Evolutionary conservation across 176 grass and related monocot species (phyloP), one percentile per base, ranked within the genome.

Genomic region (Oryza longistaminata): DNA sequence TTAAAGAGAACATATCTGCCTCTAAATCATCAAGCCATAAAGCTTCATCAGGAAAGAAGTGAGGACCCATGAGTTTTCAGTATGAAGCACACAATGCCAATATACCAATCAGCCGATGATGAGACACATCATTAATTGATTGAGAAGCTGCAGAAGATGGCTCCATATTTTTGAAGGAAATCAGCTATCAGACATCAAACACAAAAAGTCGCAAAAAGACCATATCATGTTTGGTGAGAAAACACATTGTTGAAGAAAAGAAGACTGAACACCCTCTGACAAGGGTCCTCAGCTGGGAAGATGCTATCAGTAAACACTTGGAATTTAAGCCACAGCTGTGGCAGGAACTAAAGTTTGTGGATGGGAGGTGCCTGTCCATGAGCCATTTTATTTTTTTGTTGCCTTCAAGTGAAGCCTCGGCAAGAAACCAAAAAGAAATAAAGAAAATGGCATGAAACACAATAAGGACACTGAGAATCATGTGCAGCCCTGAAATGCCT

Each of bases 371-470:
- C 3, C 70, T 83, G 62, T 87, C 85, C 33, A 40, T 40, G 6
- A 40, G 39, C 39, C 39, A 40, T 40, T 7, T 40, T 40, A 40
- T 8, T 40, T 40, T 39, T 40, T 40, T 40, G 39, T 40, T 81
- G 85, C 85, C 76, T 75, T 84, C 76, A 50, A 84, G 70, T 84
- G 81, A 87, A 91, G 85, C 29, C 64, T 91, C 70, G 4, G 70
- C 49, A 82, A 82, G 52, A 16, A 14, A 19, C 6, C 39, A 0
- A 22, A 13, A 71, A 42, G 21, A 39, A 35, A 21, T 2, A 21
- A 21, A 70, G 2, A 19, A 82, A 58, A 0, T 0, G 3, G 26
- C 27, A 78, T 68, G 83, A 40, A 73, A 68, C 45, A 79, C 37
- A 62, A 24, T 1, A 62, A 62, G 16, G 2, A 49, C 88, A 13